Conservation (phyloP, 148 eudicot genomes). For the Oxyria digyna region DNA sequence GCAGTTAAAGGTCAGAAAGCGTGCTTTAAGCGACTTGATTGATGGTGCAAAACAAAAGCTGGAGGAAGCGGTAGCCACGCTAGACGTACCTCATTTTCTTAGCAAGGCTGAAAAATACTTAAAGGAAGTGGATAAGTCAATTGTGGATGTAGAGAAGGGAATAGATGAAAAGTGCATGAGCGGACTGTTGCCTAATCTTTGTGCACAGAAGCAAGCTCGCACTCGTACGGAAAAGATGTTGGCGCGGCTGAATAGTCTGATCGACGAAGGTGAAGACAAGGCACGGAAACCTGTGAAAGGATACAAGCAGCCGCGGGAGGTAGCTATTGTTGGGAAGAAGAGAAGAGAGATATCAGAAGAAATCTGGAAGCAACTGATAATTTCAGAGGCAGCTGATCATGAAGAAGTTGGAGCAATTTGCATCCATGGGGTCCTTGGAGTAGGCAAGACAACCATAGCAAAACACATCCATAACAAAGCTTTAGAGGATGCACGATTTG, state of each 20-base stretch:
- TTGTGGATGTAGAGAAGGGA: conserved; percentile 13
- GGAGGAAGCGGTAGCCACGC: conserved; percentile 16
- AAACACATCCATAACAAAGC: conserved; percentile 18
- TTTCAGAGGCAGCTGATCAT: neutral
- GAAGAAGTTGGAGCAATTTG: neutral
- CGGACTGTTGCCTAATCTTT: conserved; percentile 10
- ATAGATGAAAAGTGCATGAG: conserved; percentile 11
- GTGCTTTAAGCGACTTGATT: conserved; percentile 13
- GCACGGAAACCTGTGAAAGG: conserved; percentile 16
- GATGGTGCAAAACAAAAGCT: conserved; percentile 14
- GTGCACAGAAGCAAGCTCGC: conserved; percentile 10
- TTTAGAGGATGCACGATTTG: conserved; percentile 16
- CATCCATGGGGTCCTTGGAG: conserved; percentile 20
- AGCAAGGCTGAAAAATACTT: conserved; percentile 10
- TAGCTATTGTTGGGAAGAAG: conserved; percentile 8
- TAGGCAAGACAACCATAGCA: conserved; percentile 24
- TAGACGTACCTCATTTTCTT: conserved; percentile 17
- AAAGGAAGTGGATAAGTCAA: neutral
- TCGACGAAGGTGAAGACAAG: conserved; percentile 13
- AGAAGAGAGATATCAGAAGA: conserved; percentile 6
- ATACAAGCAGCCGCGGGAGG: conserved; percentile 13
- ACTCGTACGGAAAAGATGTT: conserved; percentile 14
- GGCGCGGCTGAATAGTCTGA: conserved; percentile 10
- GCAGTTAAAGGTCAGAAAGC: conserved; percentile 16
- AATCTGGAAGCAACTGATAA: conserved; percentile 14